These are phyloP conservation scores for Carpinus viminea DNA, from an alignment of 306 rosid genomes.

Conservation along the genomic window DNA sequence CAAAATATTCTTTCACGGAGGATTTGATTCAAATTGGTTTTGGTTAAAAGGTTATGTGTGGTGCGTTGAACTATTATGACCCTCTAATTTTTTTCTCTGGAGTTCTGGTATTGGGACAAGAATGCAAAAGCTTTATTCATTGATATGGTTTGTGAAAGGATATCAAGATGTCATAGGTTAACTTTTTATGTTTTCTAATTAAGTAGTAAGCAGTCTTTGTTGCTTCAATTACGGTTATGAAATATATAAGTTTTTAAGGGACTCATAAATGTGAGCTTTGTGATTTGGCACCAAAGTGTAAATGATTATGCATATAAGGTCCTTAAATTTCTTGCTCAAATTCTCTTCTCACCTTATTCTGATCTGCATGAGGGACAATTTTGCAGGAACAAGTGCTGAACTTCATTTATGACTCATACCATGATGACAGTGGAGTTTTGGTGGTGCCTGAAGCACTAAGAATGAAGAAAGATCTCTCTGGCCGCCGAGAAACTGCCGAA, in stretches of 20 bases:
- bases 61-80: neutral
- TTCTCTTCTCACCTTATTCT: conserved; percentile 7
- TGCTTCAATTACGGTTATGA: neutral
- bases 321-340: conserved; percentile 3
- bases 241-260: neutral
- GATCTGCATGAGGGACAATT: conserved; percentile 25
- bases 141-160: neutral
- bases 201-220: neutral
- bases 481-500: conserved; percentile 46
- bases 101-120: neutral
- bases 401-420: conserved; percentile 62
- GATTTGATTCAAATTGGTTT: neutral
- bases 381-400: conserved; percentile 71
- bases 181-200: neutral
- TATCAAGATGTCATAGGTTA: neutral
- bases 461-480: conserved; percentile 58
- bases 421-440: conserved; percentile 46
- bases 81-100: neutral
- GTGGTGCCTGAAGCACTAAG: conserved; percentile 58
- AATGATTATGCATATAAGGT: neutral
- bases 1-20: neutral
- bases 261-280: neutral
- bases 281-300: neutral
- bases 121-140: neutral
- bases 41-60: neutral